A percentile compares a stretch with the other conserved stretches of the same genome.
Conservation (phyloP, 345 rosid genomes). For the Trapa bicornis region DNA sequence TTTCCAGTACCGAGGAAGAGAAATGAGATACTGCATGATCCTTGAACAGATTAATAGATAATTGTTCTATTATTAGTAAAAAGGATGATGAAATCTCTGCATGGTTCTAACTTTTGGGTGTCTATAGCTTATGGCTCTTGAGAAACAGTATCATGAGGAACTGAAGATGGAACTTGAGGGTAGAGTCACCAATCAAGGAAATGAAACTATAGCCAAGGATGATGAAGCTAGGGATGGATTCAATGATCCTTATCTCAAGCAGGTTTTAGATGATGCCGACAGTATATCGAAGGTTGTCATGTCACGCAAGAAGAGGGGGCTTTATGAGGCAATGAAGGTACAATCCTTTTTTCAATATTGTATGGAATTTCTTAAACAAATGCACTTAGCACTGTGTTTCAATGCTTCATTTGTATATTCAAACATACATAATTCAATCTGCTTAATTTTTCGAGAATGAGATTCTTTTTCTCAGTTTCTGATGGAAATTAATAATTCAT, state of each 20-base stretch:
- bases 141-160: slow-evolving; percentile 81
- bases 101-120: slow-evolving; percentile 2
- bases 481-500: not conserved
- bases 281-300: slow-evolving; percentile 27
- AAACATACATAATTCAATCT: not conserved
- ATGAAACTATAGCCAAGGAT: slow-evolving; percentile 16
- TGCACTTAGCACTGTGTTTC: not conserved
- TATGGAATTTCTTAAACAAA: not conserved
- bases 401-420: too few species aligned
- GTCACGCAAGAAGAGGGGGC: slow-evolving; percentile 60
- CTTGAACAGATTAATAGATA: not conserved
- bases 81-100: not conserved
- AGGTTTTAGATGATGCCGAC: slow-evolving; percentile 29
- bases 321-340: slow-evolving; percentile 62
- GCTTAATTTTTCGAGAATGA: not conserved
- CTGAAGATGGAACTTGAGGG: slow-evolving; percentile 53
- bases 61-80: not conserved
- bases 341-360: not conserved
- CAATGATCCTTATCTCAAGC: slow-evolving; percentile 18
- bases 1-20: not conserved
- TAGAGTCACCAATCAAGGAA: slow-evolving; percentile 14
- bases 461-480: not conserved
- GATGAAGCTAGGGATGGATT: slow-evolving; percentile 24
- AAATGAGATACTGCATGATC: not conserved
- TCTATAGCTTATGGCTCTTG: slow-evolving; percentile 51